Conservation (phyloP, 1,139 yeast species). For the Yamadazyma triangularis region DNA sequence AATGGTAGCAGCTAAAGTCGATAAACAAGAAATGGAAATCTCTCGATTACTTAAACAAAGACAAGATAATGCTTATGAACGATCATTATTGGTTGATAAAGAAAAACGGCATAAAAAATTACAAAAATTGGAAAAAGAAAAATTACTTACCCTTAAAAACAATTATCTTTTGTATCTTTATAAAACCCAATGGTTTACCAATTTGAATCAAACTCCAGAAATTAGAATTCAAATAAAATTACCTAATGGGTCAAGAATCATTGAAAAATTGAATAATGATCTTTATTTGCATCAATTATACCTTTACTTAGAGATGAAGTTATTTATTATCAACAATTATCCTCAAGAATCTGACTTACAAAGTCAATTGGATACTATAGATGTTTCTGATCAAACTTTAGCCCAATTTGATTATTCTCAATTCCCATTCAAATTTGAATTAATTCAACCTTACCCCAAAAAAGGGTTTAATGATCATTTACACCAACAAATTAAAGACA, state of each 20-base stretch:
- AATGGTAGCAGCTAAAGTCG: conserved; percentile 44
- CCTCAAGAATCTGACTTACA: conserved; percentile 11
- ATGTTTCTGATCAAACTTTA: neutral
- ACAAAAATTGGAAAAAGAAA: conserved; percentile 12
- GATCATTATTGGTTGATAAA: conserved; percentile 45
- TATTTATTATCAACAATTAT: conserved; percentile 13
- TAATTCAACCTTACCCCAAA: conserved; percentile 44
- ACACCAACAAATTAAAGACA: conserved; percentile 20
- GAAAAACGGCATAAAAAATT: conserved; percentile 30
- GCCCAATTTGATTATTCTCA: conserved; percentile 7
- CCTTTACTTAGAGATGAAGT: conserved; percentile 52
- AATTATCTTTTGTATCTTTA: conserved; percentile 11
- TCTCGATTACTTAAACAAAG: conserved; percentile 48
- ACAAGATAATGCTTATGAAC: conserved; percentile 54
- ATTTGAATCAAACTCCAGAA: conserved; percentile 9
- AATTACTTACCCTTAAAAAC: conserved; percentile 8
- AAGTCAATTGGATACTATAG: neutral
- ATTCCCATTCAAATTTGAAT: conserved; percentile 28
- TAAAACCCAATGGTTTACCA: conserved; percentile 13
- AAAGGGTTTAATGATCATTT: conserved; percentile 20
- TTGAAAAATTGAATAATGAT: conserved; percentile 38
- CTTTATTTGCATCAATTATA: conserved; percentile 60
- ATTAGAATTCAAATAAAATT: conserved; percentile 35
- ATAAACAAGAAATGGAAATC: conserved; percentile 49
- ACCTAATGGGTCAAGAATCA: conserved; percentile 57